These are phyloP conservation scores for Colletotrichum sp. DNA, from an alignment of 2,329 filamentous ascomycete genomes.

Conservation along the genomic window DNA sequence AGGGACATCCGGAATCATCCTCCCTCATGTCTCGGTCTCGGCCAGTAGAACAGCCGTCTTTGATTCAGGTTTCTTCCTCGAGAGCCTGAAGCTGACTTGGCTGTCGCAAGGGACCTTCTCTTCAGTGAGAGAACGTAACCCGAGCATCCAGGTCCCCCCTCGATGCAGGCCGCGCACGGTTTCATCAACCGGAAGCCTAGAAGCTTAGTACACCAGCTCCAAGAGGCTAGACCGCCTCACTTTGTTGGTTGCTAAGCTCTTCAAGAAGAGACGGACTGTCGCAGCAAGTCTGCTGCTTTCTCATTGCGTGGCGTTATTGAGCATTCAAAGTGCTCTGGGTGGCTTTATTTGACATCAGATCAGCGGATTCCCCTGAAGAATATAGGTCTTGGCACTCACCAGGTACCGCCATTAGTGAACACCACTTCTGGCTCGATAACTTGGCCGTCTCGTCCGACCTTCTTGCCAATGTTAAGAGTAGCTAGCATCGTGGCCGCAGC, in stretches of 20 bases:
- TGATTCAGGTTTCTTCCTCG: neutral
- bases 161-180: constrained; percentile 1
- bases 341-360: constrained; percentile 25
- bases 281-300: constrained; percentile 2
- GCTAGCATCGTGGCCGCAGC: constrained; percentile 38
- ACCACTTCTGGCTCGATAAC: constrained; percentile 15
- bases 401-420: constrained; percentile 19
- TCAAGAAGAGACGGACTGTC: constrained; percentile 2
- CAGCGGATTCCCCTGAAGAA: neutral
- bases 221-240: neutral
- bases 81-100: neutral
- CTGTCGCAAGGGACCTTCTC: neutral
- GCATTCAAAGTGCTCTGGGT: constrained; percentile 37
- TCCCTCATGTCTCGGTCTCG: neutral
- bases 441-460: constrained; percentile 36
- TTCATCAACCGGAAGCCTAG: constrained; percentile 9
- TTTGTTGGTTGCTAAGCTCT: neutral
- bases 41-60: neutral
- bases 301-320: constrained; percentile 15
- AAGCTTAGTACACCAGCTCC: constrained; percentile 6
- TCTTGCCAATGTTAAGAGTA: constrained; percentile 32
- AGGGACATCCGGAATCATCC: neutral
- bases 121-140: neutral
- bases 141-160: neutral
- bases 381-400: constrained; percentile 8